A percentile compares a stretch with the other conserved stretches of the same genome.
phyloP scores from a whole-genome alignment of 306 rosid genomes.

The Senna siamea region DNA sequence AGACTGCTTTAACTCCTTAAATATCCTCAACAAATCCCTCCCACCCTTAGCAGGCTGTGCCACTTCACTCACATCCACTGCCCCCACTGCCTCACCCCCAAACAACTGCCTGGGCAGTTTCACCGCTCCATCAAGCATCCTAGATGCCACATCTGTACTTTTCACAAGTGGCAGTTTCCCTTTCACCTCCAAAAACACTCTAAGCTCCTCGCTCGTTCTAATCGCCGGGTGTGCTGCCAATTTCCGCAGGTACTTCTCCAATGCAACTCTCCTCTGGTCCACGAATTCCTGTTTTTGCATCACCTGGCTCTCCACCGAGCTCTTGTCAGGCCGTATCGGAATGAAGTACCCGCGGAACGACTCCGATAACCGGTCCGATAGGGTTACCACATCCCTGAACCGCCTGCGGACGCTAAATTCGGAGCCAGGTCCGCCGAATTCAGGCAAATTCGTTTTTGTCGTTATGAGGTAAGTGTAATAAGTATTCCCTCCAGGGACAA shows the following conservation, averaged over 20 bases:
- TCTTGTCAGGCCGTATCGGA: slow-evolving; percentile 94
- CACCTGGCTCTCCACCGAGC: slow-evolving; percentile 91
- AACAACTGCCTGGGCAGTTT: slow-evolving; percentile 80
- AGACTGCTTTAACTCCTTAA: slow-evolving; percentile 88
- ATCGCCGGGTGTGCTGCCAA: slow-evolving; percentile 81
- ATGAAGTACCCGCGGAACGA: slow-evolving; percentile 78
- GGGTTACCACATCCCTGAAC: slow-evolving; percentile 83
- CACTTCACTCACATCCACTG: slow-evolving; percentile 60
- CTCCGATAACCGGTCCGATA: slow-evolving; percentile 82
- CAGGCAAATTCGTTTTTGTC: slow-evolving; percentile 70
- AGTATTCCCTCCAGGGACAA: slow-evolving; percentile 72
- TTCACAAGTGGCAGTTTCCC: slow-evolving; percentile 67
- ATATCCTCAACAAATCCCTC: slow-evolving; percentile 84
- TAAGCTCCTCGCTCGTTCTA: slow-evolving; percentile 79
- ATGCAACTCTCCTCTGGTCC: slow-evolving; percentile 85
- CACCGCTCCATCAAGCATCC: slow-evolving; percentile 95
- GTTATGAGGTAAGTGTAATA: slow-evolving; percentile 77
- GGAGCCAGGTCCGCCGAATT: slow-evolving; percentile 56
- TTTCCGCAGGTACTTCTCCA: slow-evolving; percentile 85
- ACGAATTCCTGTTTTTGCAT: slow-evolving; percentile 96
- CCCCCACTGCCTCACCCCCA: slow-evolving; percentile 51
- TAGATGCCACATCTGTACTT: slow-evolving; percentile 72
- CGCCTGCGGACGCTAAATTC: slow-evolving; percentile 78
- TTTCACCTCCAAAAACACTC: slow-evolving; percentile 70
- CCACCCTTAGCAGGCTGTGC: slow-evolving; percentile 92